Conservation (phyloP, 441 rosid genomes). For the Melastoma candidum region DNA sequence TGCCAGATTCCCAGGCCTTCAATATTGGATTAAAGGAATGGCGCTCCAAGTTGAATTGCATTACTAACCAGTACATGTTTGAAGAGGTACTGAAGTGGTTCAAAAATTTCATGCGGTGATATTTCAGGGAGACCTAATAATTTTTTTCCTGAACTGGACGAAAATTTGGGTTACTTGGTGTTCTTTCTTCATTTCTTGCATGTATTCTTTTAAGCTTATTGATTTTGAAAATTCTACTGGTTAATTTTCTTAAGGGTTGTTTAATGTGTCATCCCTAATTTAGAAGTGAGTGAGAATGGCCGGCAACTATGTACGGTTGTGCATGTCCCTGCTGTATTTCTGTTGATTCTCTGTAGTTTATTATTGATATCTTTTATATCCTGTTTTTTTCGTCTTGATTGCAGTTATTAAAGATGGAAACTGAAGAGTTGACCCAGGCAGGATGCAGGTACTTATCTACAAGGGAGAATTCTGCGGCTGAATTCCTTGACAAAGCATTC, state of each 20-base stretch:
- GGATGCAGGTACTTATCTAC: conserved; percentile 43
- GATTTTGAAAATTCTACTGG: too few relatives aligned
- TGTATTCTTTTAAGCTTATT: too few relatives aligned
- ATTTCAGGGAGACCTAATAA: conserved; percentile 1
- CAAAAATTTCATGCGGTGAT: background rate
- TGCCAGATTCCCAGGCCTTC: conserved; percentile 44
- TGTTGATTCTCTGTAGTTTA: background rate
- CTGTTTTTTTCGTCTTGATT: background rate
- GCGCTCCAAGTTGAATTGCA: conserved; percentile 51
- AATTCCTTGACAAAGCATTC: conserved; percentile 44
- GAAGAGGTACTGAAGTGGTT: conserved; percentile 33
- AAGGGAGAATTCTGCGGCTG: conserved; percentile 40
- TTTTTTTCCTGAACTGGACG: background rate
- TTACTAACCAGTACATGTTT: conserved; percentile 55
- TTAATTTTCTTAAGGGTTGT: too few relatives aligned
- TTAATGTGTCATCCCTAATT: too few relatives aligned
- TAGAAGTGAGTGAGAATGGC: too few relatives aligned
- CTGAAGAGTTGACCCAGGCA: conserved; percentile 36
- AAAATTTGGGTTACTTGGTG: too few relatives aligned
- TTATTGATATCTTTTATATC: background rate
- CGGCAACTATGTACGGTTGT: too few relatives aligned
- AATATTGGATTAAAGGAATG: conserved; percentile 46
- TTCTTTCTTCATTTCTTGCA: too few relatives aligned
- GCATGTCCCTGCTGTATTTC: too few relatives aligned
- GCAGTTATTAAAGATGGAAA: conserved; percentile 51